Conservation (phyloP, 495 filamentous ascomycete species). For the Penicillium goetzii region DNA sequence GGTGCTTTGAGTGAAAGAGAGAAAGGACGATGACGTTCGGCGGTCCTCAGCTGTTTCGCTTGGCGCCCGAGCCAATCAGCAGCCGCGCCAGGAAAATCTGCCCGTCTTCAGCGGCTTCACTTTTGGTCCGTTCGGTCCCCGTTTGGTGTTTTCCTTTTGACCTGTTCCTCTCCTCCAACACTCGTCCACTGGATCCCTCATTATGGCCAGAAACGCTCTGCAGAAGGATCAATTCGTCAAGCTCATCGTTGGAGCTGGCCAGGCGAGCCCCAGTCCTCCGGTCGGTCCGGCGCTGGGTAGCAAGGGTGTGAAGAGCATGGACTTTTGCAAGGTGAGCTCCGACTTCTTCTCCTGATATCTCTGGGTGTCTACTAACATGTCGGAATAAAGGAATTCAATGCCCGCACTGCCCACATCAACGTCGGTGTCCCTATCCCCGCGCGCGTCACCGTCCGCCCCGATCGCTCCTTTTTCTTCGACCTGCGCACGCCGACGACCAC, state of each 20-base stretch:
- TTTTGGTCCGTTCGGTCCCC: not conserved
- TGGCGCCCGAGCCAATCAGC: constrained; percentile 30
- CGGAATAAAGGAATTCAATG: constrained; percentile 86
- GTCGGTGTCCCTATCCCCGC: constrained; percentile 86
- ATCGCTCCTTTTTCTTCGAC: constrained; percentile 92
- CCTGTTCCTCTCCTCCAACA: not conserved
- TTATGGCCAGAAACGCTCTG: constrained; percentile 77
- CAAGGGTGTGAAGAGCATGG: constrained; percentile 99
- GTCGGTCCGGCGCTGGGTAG: constrained; percentile 95
- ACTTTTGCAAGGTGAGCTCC: constrained; percentile 90
- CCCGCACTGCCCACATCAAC: constrained; percentile 82
- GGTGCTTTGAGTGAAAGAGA: not conserved
- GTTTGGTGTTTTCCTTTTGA: not conserved
- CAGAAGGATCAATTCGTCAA: constrained; percentile 89
- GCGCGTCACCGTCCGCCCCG: constrained; percentile 87
- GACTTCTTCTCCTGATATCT: not conserved
- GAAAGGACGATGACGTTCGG: constrained; percentile 30
- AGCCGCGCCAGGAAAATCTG: constrained; percentile 31
- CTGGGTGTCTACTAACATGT: constrained; percentile 8
- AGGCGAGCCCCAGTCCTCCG: constrained; percentile 93
- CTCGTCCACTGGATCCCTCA: constrained; percentile 28
- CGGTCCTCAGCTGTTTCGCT: constrained; percentile 27
- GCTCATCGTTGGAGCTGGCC: constrained; percentile 96
- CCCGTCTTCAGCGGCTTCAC: constrained; percentile 23
- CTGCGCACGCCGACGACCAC: constrained; percentile 90